Percentiles rank a stretch among this genome's conserved stretches.
Conservation (phyloP, 371 early-diverging fungal genomes). For the Paraphysoderma sedebokerense region DNA sequence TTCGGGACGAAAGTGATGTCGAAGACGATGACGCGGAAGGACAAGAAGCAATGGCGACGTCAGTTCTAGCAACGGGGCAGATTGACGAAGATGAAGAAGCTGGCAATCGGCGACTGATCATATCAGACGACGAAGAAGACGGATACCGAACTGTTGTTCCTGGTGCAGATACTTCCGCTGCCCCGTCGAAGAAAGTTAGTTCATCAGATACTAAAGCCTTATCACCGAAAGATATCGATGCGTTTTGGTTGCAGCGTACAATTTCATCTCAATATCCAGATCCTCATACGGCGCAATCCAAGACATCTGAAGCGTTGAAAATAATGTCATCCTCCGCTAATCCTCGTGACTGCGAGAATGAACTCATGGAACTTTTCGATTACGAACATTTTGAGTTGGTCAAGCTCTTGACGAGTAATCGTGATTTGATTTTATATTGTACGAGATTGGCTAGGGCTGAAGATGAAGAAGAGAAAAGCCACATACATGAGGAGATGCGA, state of each 20-base stretch:
- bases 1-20: not conserved
- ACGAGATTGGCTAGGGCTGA: conserved; percentile 63
- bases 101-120: no score
- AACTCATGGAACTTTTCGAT: conserved; percentile 80
- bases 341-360: conserved; percentile 81
- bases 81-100: conserved; percentile 12
- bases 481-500: conserved; percentile 49
- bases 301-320: conserved; percentile 53
- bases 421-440: conserved; percentile 81
- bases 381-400: conserved; percentile 88
- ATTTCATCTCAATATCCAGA: conserved; percentile 64
- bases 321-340: conserved; percentile 47
- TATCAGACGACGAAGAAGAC: not conserved
- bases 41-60: conserved; percentile 8
- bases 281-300: conserved; percentile 68
- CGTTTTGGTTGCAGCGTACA: conserved; percentile 91
- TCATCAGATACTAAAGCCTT: conserved; percentile 15
- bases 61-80: not conserved
- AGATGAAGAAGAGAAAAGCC: conserved; percentile 25
- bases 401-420: conserved; percentile 63
- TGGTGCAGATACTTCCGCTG: conserved; percentile 5
- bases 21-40: conserved; percentile 11
- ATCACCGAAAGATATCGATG: conserved; percentile 73
- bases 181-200: not conserved
- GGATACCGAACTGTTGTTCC: conserved; percentile 12